These are phyloP conservation scores for Phaseolus coccineus DNA, from an alignment of 331 rosid species.

Conservation along the genomic window DNA sequence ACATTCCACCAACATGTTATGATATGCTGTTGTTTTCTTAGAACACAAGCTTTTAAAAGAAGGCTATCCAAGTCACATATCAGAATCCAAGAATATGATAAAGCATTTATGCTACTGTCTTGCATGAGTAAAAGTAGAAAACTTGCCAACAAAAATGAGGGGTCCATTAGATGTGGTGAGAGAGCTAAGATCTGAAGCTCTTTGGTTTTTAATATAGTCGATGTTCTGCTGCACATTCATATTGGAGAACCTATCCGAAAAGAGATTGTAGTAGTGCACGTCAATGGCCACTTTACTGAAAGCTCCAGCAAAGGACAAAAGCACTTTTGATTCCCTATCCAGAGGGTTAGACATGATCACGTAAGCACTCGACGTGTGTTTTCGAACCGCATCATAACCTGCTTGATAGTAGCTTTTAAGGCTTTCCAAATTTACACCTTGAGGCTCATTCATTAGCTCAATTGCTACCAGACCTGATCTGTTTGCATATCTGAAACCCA, in stretches of 20 bases:
- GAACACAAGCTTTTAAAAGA: background rate
- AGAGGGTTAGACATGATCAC: slow-evolving; percentile 60
- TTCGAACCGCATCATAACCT: slow-evolving; percentile 53
- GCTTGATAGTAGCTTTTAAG: slow-evolving; percentile 48
- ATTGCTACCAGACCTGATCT: slow-evolving; percentile 56
- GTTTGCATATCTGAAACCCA: slow-evolving; percentile 52
- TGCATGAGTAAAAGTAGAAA: background rate
- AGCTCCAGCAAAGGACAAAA: slow-evolving; percentile 47
- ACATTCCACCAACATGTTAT: slow-evolving; percentile 5
- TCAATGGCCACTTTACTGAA: slow-evolving; percentile 48
- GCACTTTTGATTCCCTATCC: slow-evolving; percentile 50
- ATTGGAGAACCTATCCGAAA: slow-evolving; percentile 32
- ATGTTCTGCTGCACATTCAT: slow-evolving; percentile 63
- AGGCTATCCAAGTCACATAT: background rate
- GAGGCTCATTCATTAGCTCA: slow-evolving; percentile 72
- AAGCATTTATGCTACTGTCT: background rate
- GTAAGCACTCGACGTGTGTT: slow-evolving; percentile 43
- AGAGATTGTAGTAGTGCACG: slow-evolving; percentile 67
- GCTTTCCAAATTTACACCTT: slow-evolving; percentile 47
- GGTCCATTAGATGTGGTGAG: slow-evolving; percentile 58
- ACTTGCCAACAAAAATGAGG: slow-evolving; percentile 63
- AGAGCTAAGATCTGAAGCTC: slow-evolving; percentile 56
- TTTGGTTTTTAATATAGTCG: slow-evolving; percentile 50
- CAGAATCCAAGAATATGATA: background rate
- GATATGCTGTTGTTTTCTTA: slow-evolving; percentile 8